Conservation (phyloP, 139 green algal species). For the Chlorella sorokiniana region DNA sequence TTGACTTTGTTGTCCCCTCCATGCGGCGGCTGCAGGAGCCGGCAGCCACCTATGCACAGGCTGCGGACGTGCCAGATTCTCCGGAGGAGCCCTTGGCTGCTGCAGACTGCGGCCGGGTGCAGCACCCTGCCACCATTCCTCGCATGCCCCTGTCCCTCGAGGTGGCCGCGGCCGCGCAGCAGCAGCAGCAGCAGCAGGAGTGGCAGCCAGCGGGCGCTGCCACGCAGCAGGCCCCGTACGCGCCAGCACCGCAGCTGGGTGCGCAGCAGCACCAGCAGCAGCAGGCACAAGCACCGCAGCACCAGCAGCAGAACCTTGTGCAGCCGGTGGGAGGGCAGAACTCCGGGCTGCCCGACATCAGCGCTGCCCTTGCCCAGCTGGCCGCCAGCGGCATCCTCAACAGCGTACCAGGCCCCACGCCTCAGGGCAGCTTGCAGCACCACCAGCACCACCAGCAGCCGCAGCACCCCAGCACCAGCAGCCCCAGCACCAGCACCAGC, state of each 20-base stretch:
- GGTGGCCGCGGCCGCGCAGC: slow-evolving; percentile 3
- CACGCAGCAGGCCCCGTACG: neutral
- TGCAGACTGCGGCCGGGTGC: slow-evolving; percentile 7
- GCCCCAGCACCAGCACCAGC: neutral
- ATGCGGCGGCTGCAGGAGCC: neutral
- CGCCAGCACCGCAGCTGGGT: neutral
- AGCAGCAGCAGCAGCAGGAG: slow-evolving; percentile 20
- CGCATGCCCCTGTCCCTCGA: slow-evolving; percentile 28
- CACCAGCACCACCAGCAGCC: neutral
- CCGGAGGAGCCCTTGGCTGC: neutral
- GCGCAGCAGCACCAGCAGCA: slow-evolving; percentile 5
- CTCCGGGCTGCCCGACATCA: neutral
- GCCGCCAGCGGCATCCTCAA: slow-evolving; percentile 11
- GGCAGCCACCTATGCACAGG: neutral
- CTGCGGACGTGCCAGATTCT: neutral
- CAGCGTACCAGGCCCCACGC: neutral
- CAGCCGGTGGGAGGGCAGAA: neutral
- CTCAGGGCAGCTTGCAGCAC: neutral
- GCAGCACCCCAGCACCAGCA: neutral
- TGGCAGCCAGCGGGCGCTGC: too few species aligned
- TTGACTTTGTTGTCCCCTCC: too few species aligned
- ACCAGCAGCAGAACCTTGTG: neutral
- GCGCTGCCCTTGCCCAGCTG: slow-evolving; percentile 6
- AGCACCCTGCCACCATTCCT: slow-evolving; percentile 25
- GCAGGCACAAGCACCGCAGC: too few species aligned